Evolutionary conservation across 169 alveolate genomes (phyloP).

Genomic region (Plasmodium vinckei): DNA sequence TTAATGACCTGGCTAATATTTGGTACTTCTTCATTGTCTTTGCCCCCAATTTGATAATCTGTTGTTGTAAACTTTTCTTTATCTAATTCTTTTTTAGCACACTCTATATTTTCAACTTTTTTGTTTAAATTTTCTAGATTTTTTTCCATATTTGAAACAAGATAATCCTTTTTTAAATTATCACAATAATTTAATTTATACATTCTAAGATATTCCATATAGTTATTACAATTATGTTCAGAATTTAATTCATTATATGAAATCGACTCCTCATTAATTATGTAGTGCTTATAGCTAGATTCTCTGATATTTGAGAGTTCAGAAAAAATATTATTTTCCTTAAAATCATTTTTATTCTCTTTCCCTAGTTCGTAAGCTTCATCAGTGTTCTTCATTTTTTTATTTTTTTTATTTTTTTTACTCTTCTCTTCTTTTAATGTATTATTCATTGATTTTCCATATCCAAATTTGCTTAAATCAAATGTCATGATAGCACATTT

Average conservation of each 20-base stretch:
- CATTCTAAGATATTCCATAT: conserved; percentile 60
- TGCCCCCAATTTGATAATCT: neutral
- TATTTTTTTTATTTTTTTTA: neutral
- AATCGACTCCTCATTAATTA: conserved; percentile 17
- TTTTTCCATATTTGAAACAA: neutral
- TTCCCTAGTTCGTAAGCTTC: neutral
- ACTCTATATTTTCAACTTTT: neutral
- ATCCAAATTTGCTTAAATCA: conserved; percentile 40
- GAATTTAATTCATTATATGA: conserved; percentile 65
- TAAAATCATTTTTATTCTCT: neutral
- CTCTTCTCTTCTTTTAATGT: neutral
- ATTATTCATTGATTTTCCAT: neutral
- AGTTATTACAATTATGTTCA: conserved; percentile 71
- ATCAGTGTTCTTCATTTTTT: neutral
- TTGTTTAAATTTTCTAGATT: neutral
- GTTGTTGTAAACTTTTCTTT: neutral
- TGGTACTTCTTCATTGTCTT: neutral
- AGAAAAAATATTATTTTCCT: neutral
- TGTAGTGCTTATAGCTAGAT: neutral
- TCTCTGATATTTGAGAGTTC: neutral
- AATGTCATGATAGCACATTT: conserved; percentile 54
- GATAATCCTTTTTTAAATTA: neutral
- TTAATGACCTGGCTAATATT: neutral
- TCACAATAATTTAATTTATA: conserved; percentile 28
- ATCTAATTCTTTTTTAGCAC: neutral